A percentile compares a stretch with the other conserved stretches of the same genome.
Evolutionary conservation across 176 grass and related monocot genomes (phyloP).

Genomic region (Areca catechu): DNA sequence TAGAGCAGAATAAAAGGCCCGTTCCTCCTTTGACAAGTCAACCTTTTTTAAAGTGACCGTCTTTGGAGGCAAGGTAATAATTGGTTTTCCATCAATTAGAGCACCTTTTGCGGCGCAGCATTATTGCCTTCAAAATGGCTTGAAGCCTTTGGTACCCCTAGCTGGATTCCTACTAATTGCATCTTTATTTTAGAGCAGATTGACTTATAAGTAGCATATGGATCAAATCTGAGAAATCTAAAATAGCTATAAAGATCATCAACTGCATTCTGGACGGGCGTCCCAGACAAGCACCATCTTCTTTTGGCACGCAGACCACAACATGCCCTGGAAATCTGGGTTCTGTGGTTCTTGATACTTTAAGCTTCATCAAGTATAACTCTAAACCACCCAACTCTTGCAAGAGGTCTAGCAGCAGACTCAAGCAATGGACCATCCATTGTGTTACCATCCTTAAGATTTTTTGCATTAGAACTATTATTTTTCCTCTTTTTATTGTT

Average conservation of each 20-base stretch:
- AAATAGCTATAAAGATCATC: conserved; percentile 99
- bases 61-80: conserved; percentile 76
- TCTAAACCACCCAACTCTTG: conserved; percentile 89
- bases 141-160: conserved; percentile 93
- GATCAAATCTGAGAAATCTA: conserved; percentile 89
- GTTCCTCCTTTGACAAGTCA: conserved; percentile 67
- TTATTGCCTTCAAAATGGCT: conserved; percentile 89
- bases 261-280: conserved; percentile 95
- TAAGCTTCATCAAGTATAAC: conserved; percentile 97
- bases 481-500: conserved; percentile 64
- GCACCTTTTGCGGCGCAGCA: conserved; percentile 88
- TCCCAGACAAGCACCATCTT: conserved; percentile 99
- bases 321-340: conserved; percentile 87
- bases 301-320: conserved; percentile 95
- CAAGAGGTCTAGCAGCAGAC: conserved; percentile 60
- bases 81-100: conserved; percentile 87
- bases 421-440: conserved; percentile 44
- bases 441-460: conserved; percentile 33
- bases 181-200: conserved; percentile 80
- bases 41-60: conserved; percentile 74
- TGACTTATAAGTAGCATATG: conserved; percentile 60
- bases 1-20: conserved; percentile 67
- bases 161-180: conserved; percentile 62
- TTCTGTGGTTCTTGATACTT: conserved; percentile 97
- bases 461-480: conserved; percentile 20